Conservation (phyloP, 768 basidiomycete species). For the Tricholoma saponaceum region DNA sequence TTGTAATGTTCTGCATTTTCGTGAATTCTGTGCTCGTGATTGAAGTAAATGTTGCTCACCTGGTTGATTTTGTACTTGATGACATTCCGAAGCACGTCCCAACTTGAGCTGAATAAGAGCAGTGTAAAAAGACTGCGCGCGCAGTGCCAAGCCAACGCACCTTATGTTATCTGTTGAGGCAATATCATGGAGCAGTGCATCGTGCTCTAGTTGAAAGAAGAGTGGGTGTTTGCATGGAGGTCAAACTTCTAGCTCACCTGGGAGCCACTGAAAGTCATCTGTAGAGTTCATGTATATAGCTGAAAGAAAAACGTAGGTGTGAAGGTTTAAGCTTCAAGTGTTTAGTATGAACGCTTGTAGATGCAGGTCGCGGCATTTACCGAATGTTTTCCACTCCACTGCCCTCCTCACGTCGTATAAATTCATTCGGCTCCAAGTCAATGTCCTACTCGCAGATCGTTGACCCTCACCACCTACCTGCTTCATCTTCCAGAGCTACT, state of each 20-base stretch:
- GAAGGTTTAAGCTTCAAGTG: too few relatives aligned
- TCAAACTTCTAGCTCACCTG: constrained; percentile 34
- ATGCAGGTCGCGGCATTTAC: not conserved
- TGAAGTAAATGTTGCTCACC: constrained; percentile 34
- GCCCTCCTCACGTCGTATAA: not conserved
- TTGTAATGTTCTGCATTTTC: constrained; percentile 41
- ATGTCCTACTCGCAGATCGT: constrained; percentile 30
- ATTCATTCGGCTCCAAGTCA: not conserved
- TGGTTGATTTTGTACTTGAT: constrained; percentile 70
- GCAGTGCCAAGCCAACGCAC: constrained; percentile 31
- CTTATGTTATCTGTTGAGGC: constrained; percentile 63
- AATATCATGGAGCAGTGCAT: constrained; percentile 53
- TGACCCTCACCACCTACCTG: constrained; percentile 12
- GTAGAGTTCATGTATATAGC: constrained; percentile 7
- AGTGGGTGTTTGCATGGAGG: not conserved
- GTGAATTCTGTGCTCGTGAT: constrained; percentile 10
- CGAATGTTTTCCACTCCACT: not conserved
- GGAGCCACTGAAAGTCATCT: constrained; percentile 42
- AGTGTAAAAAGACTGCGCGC: constrained; percentile 9
- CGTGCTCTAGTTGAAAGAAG: constrained; percentile 43
- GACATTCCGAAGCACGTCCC: constrained; percentile 63
- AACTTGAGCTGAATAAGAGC: constrained; percentile 49
- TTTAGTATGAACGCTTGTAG: too few relatives aligned
- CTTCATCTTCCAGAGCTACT: constrained; percentile 1
- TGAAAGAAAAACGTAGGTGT: too few relatives aligned